These are phyloP conservation scores for Globisporangium paroecandrum DNA, from an alignment of 352 stramenopile species.

Conservation along the genomic window DNA sequence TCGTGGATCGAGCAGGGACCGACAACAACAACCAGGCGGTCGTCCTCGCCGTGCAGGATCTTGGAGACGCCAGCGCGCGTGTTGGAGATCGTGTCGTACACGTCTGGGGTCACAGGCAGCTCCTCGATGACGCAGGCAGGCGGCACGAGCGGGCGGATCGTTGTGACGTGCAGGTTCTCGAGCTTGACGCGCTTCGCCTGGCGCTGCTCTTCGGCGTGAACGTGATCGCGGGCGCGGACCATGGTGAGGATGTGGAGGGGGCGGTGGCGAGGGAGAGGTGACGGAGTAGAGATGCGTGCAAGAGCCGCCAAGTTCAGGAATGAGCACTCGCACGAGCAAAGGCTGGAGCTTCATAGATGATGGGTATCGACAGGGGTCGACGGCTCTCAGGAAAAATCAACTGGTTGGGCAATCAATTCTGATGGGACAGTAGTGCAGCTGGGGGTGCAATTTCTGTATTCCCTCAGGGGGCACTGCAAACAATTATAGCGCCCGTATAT, in stretches of 20 bases:
- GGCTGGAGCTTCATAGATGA: neutral
- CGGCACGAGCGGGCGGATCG: constrained; percentile 66
- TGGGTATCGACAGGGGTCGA: neutral
- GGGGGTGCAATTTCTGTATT: neutral
- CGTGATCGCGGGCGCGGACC: constrained; percentile 20
- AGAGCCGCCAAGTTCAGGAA: constrained; percentile 24
- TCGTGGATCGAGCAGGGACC: constrained; percentile 89
- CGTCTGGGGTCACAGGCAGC: constrained; percentile 60
- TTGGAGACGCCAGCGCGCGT: constrained; percentile 46
- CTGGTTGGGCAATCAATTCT: constrained; percentile 7
- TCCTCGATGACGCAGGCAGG: constrained; percentile 71
- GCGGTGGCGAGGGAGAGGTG: neutral
- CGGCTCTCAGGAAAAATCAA: neutral
- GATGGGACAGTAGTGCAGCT: neutral
- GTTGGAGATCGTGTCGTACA: constrained; percentile 60
- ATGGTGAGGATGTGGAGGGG: constrained; percentile 24
- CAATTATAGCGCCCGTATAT: neutral
- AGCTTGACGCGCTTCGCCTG: constrained; percentile 63
- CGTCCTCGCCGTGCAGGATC: constrained; percentile 76
- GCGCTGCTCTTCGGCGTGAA: constrained; percentile 31
- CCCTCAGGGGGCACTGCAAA: neutral
- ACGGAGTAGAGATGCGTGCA: neutral
- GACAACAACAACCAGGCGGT: constrained; percentile 80
- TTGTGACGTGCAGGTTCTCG: constrained; percentile 66
- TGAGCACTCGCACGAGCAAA: constrained; percentile 7